Conservation (phyloP, 2,329 filamentous ascomycete species). For the Corniculantispora saksenae region DNA sequence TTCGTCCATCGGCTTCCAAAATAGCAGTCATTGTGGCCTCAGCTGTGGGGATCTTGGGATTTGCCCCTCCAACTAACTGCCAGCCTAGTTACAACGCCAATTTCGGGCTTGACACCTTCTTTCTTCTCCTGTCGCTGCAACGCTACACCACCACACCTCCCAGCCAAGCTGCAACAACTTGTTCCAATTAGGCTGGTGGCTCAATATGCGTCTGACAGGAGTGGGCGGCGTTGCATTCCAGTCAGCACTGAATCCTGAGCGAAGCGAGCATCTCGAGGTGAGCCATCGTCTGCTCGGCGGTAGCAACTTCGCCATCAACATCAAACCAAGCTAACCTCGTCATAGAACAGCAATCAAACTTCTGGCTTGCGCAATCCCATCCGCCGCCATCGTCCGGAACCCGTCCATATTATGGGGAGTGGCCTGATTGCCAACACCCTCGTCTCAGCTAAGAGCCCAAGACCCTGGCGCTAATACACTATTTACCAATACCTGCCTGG, state of each 20-base stretch:
- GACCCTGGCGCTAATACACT: no score
- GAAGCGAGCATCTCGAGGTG: neutral
- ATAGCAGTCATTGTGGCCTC: neutral
- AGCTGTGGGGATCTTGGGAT: neutral
- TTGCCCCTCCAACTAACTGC: neutral
- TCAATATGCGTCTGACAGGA: neutral
- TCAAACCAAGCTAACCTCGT: neutral
- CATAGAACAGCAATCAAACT: neutral
- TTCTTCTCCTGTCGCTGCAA: neutral
- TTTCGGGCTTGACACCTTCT: neutral
- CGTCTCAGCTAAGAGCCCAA: conserved; percentile 3
- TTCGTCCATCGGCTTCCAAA: conserved; percentile 11
- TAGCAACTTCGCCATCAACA: neutral
- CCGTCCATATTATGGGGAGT: conserved; percentile 11
- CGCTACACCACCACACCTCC: neutral
- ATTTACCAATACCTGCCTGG: no score
- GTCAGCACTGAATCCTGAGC: neutral
- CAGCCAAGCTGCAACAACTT: neutral
- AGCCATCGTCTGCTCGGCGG: neutral
- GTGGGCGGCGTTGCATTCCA: neutral
- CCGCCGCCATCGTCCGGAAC: neutral
- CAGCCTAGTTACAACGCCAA: neutral
- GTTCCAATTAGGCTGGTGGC: neutral
- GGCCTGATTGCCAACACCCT: conserved; percentile 11
- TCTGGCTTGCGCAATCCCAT: neutral